Base-by-base conservation (phyloP, 495 filamentous ascomycete genomes). In the Diplogelasinospora grovesii region DNA sequence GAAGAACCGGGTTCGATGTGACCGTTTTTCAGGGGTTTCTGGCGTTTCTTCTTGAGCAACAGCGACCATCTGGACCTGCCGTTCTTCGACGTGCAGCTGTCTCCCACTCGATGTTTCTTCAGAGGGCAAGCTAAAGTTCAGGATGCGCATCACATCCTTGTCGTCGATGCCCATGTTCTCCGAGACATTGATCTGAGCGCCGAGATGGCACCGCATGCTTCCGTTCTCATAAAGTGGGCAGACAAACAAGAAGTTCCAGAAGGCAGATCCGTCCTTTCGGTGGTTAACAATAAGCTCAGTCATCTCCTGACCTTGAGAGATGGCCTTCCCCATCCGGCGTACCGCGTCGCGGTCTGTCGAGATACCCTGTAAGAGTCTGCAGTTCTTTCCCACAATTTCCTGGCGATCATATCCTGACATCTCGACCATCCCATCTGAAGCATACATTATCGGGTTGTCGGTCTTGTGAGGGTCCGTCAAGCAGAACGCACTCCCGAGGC, bases 161-260 rank as follows among this genome's bases (percentile, higher is more conserved):
- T 57, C 55, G 0, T 51, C 43, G 30, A 58, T 61, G 26, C 68
- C 69, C 43, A 78, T 66, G 8, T 63, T 68, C 9, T 68, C 69
- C 1, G 71, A 75, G 29, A 75, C 68, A 45, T 78, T 73, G 50
- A 79, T 67, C 52, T 79, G 75, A 0, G 60, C 75, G 6, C 74
- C 75, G 8, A 79, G 64, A 43, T 63, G 74, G 61, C 65, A 77
- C 0, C 53, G 53, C 3, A 70, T 39, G 13, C 53, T 60, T 1
- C 71, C 73, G 1, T 61, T 38, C 16, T 59, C 60, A 34, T 69
- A 59, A 3, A 79, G 53, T 0, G 75, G 75, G 21, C 72, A 66
- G 21, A 70, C 50, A 39, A 74, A 73, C 6, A 77, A 47, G 16
- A 79, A 48, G 40, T 75, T 77, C 74, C 73, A 78, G 41, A 73